These are phyloP conservation scores for Hymenochaete sp. DNA, from an alignment of 1,284 basidiomycete genomes.

Conservation along the genomic window DNA sequence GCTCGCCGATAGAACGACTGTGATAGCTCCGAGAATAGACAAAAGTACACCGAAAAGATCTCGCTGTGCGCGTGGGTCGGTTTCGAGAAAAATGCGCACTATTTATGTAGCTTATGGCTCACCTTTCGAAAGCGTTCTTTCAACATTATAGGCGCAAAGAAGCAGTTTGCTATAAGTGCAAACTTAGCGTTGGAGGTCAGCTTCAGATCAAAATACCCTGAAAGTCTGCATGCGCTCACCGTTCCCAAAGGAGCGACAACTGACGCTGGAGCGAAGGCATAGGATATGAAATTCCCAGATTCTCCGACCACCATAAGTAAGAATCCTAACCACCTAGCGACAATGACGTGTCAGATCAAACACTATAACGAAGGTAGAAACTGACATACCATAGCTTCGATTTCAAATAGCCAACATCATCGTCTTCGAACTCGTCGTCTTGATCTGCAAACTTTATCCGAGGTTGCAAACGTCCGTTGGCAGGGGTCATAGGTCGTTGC, in stretches of 20 bases:
- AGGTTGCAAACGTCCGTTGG: conserved; percentile 14
- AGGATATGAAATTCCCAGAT: conserved; percentile 85
- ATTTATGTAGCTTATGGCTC: conserved; percentile 12
- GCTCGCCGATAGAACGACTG: conserved; percentile 81
- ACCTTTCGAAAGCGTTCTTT: conserved; percentile 69
- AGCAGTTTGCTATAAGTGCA: conserved; percentile 88
- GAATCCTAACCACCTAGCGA: conserved; percentile 83
- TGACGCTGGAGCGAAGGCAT: conserved; percentile 83
- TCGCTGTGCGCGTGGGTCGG: conserved; percentile 31
- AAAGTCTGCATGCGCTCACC: conserved; percentile 38
- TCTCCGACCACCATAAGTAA: conserved; percentile 88
- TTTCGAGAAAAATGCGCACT: conserved; percentile 12
- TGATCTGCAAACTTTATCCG: conserved; percentile 26
- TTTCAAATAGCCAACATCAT: conserved; percentile 75
- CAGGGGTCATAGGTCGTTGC: conserved; percentile 3
- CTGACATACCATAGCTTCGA: conserved; percentile 67
- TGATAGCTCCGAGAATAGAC: conserved; percentile 78
- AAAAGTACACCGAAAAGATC: conserved; percentile 86
- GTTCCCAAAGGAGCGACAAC: conserved; percentile 94
- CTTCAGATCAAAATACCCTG: conserved; percentile 8
- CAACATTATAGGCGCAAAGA: conserved; percentile 88
- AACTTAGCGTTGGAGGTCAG: conserved; percentile 40
- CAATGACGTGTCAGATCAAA: conserved; percentile 8
- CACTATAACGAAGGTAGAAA: conserved; percentile 16
- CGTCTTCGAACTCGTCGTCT: conserved; percentile 35